Evolutionary conservation across 768 basidiomycete species (phyloP), one percentile per base, ranked within the genome.

Genomic region (Sutorius australiensis): DNA sequence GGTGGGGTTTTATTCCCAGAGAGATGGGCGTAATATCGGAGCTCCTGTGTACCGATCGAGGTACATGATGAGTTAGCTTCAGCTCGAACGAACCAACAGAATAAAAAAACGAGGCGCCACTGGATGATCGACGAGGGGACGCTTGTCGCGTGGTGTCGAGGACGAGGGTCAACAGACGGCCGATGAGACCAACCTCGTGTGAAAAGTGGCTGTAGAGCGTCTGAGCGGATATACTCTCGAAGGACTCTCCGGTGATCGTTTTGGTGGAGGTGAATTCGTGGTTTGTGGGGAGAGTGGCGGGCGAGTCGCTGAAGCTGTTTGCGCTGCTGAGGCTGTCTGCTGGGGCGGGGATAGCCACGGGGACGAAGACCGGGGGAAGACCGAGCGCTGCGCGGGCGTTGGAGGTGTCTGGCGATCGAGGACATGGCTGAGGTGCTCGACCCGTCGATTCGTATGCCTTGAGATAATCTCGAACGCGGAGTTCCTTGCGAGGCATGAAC

Each of bases 391-490:
- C 56, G 9, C 83, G 78, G 34, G 73, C 72, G n/a, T 51, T 59
- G 2, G 74, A 70, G 17, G 72, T 73, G n/a, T 71, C 65, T 0
- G 84, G 84, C 3, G 72, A 64, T 47, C 69, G 72, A 0, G 82
- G 79, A 34, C 73, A 74, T 9, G 82, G 80, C 14, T 48, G 59
- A 4, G 84, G 84, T 5, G 78, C 73, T 37, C 67, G 61, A 14
- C 78, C 75, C 0, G 80, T 80, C 0, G 74, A 56, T 28, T 58
- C 63, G 58, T 80, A 84, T 0, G 79, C 73, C 19, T 65, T 66
- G 28, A 82, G 56, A 57, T 86, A 86, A 61, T 84, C 83, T 34
- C 75, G 69, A 5, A 76, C 57, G 36, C 84, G 78, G 24, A 74
- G 66, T 72, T 86, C 84, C 84, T 86, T 55, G 33, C 28, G 5